Base-by-base conservation (phyloP, 169 alveolate genomes). In the Perkinsus chesapeaki region DNA sequence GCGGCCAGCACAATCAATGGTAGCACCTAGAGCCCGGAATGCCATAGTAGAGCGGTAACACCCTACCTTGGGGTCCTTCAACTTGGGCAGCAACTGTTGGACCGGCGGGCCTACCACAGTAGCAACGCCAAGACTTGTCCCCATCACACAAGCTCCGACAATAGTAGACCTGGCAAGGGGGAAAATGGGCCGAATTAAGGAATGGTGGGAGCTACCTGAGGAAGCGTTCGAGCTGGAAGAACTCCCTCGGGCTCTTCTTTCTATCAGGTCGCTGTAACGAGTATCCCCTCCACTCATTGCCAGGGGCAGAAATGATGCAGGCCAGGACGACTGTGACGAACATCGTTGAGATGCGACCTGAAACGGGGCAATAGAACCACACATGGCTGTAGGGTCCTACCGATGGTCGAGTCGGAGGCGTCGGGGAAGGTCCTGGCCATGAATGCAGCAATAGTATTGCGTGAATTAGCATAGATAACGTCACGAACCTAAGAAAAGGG, bases 281-380 rank as follows among this genome's bases (percentile, higher is more conserved):
- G 23, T 60, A 60, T 16, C 93, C 93, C 36, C 93, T 3, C 82
- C 60, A 91, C 48, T 91, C 93, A 39, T 91, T 91, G 7, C 93
- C 93, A 10, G 93, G 93, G n/a, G 93, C 93, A 3, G 93, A 91
- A 20, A 91, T 47, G 37, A 91, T 39, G 93, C 93, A 91, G 5
- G 93, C 93, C 39, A 60, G 36, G 31, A 91, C 47, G n/a, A 91
- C 93, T n/a, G 93, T 91, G 39, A 91, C 73, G 93, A 91, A 91
- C 93, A 91, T 91, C 39, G 47, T 91, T 0, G 60, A 39, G 39
- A 91, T 39, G 73, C 93, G 93, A 7, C 93, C 93, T 27, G 73
- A 23, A 47, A 47, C 19, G 82, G 27, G 27, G 12, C 31, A 3
- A n/a, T 16, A 60, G 82, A 1, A 5, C 37, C 3, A 60, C 12